phyloP scores from a whole-genome alignment of 805 yeast species.

The Wickerhamiella bombiphila region DNA sequence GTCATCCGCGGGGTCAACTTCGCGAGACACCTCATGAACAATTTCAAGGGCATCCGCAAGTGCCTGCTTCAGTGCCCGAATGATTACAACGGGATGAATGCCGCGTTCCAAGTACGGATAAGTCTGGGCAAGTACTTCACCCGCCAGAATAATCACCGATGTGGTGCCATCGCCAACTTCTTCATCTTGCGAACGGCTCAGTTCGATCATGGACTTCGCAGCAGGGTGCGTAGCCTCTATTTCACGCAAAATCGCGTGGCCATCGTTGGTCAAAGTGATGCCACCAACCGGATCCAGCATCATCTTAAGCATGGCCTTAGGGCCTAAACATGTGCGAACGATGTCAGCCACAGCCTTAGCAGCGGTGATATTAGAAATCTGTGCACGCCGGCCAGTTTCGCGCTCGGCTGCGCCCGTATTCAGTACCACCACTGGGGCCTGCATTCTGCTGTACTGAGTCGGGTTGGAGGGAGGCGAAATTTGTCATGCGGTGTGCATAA shows the following conservation, averaged over 20 bases:
- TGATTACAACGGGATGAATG: conserved; percentile 92
- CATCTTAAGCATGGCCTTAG: conserved; percentile 98
- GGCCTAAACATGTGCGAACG: conserved; percentile 94
- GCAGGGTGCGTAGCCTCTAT: conserved; percentile 95
- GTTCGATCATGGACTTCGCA: conserved; percentile 95
- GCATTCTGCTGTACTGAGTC: conserved; percentile 36
- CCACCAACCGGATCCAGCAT: conserved; percentile 89
- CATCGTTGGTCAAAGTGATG: conserved; percentile 91
- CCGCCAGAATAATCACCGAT: conserved; percentile 90
- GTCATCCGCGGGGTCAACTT: conserved; percentile 74
- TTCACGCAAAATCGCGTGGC: conserved; percentile 94
- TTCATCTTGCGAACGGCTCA: conserved; percentile 94
- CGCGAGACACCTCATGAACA: conserved; percentile 66
- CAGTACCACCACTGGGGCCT: conserved; percentile 74
- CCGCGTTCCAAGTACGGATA: conserved; percentile 85
- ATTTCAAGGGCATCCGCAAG: conserved; percentile 79
- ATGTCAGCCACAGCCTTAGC: conserved; percentile 99
- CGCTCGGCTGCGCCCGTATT: conserved; percentile 77
- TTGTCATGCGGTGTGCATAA: no score
- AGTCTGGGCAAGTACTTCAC: conserved; percentile 90
- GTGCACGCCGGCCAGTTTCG: conserved; percentile 95
- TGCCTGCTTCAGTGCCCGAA: conserved; percentile 86
- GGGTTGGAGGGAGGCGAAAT: no score
- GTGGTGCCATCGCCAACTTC: conserved; percentile 99
- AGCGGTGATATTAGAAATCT: conserved; percentile 90